Base-by-base conservation (phyloP, 305 asterid species). In the Ilex paraguariensis region DNA sequence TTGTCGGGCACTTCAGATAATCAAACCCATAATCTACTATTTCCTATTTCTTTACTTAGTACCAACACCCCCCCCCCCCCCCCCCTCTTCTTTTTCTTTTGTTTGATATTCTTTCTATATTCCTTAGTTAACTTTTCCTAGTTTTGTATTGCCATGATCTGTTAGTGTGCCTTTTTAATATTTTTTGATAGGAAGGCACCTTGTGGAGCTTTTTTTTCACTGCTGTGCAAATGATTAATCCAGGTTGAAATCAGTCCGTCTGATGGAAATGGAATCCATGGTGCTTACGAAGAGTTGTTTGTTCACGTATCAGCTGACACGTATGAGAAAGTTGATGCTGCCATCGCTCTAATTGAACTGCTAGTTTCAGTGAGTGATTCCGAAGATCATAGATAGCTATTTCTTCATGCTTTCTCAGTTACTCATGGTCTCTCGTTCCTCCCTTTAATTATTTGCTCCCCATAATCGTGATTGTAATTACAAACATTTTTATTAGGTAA, bases 321-420 rank as follows among this genome's bases (percentile, higher is more conserved):
- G 48, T 85, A 77, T 68, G 97, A 81, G 71, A 92, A 92, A 82
- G 81, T 90, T 56, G 98, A 92, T 77, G 85, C 96, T 57, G 97
- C 96, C 31, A 96, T 90, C 70, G 82, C 91, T 66, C 78, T 92
- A 75, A 73, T 90, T 69, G 95, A 90, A 76, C 82, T 92, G 66
- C 76, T 92, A 39, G 78, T 87, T 79, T 85, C 94, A 17, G 98
- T 92, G 68, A 74, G 93, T 81, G 61, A 57, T 48, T 65, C 62
- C 53, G 55, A 31, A 62, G 56, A 56, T 42, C 40, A 45, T 49
- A 40, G 15, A 11, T 50, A n/a, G 54, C 54, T 61, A 52, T 50
- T 44, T 13, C 2, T 68, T 40, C 44, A 16, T 54, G 67, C 10
- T 50, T 9, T 15, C 28, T 55, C 50, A 50, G 46, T 17, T 68